A percentile compares a stretch with the other conserved stretches of the same genome.
Evolutionary conservation across 345 rosid species (phyloP).

Genomic region (Pugionium dolabratum): DNA sequence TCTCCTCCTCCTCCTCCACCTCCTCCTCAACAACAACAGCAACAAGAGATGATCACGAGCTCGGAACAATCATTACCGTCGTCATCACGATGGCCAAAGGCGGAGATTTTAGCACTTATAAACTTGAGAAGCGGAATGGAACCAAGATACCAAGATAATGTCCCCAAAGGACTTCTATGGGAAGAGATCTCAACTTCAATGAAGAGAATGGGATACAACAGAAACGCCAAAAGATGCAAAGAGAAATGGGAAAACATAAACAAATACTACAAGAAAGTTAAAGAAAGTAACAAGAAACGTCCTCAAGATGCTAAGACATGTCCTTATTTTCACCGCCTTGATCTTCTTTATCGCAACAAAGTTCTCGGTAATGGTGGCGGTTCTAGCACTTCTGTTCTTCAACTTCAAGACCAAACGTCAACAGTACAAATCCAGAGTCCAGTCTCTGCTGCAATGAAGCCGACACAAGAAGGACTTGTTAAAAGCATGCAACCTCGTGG

Average conservation of each 20-base stretch:
- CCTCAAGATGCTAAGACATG: slow-evolving; percentile 90
- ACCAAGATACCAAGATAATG: slow-evolving; percentile 61
- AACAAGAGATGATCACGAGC: slow-evolving; percentile 38
- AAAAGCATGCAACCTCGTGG: slow-evolving; percentile 27
- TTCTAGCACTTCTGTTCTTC: slow-evolving; percentile 32
- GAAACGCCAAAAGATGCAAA: slow-evolving; percentile 77
- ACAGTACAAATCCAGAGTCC: slow-evolving; percentile 29
- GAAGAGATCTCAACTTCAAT: slow-evolving; percentile 72
- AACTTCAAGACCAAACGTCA: slow-evolving; percentile 37
- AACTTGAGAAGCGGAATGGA: slow-evolving; percentile 63
- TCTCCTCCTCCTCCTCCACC: slow-evolving; percentile 24
- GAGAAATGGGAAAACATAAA: slow-evolving; percentile 88
- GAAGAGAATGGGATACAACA: slow-evolving; percentile 64
- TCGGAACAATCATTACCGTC: slow-evolving; percentile 39
- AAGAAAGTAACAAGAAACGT: slow-evolving; percentile 77
- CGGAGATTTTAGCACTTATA: slow-evolving; percentile 71
- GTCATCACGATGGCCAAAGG: slow-evolving; percentile 80
- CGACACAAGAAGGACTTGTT: slow-evolving; percentile 42
- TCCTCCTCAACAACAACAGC: slow-evolving; percentile 18
- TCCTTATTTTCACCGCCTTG: slow-evolving; percentile 83
- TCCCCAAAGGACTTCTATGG: slow-evolving; percentile 83
- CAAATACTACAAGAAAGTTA: slow-evolving; percentile 87
- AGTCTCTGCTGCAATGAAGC: slow-evolving; percentile 23
- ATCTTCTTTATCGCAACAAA: slow-evolving; percentile 66
- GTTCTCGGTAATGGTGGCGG: slow-evolving; percentile 38